Evolutionary conservation across 345 rosid genomes (phyloP).

Genomic region (Eucalyptus cloeziana): DNA sequence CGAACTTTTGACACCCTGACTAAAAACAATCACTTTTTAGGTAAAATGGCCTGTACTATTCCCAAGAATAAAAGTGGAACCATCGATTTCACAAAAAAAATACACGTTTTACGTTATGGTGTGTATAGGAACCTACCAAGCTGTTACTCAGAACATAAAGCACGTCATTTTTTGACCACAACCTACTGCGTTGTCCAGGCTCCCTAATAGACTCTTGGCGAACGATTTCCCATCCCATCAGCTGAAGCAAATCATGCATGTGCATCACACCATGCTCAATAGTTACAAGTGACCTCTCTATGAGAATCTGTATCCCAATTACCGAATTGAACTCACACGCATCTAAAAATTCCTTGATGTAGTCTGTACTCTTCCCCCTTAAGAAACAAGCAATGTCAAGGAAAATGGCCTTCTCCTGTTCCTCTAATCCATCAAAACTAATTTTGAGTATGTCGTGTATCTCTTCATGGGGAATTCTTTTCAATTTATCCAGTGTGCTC

Average conservation of each 20-base stretch:
- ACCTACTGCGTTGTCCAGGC: neutral
- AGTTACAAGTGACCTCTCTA: rapidly evolving
- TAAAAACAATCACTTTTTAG: neutral
- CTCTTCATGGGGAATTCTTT: neutral
- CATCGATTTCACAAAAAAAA: neutral
- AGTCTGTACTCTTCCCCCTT: neutral
- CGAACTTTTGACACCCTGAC: neutral
- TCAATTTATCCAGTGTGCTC: neutral
- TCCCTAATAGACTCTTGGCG: rapidly evolving
- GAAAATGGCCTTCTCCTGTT: neutral
- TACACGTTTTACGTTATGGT: neutral
- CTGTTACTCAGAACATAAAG: neutral
- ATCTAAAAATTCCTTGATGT: rapidly evolving
- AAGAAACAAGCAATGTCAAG: constrained; percentile 6
- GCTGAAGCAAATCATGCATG: neutral
- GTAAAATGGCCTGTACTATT: neutral
- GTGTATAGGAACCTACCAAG: neutral
- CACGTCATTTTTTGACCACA: rapidly evolving
- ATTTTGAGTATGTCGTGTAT: neutral
- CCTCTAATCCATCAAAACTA: constrained; percentile 1
- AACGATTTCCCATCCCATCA: neutral
- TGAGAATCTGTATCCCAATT: rapidly evolving
- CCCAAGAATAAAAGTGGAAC: neutral
- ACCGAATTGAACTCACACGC: rapidly evolving
- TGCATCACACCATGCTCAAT: rapidly evolving